Evolutionary conservation across 2,329 filamentous ascomycete species (phyloP), one percentile per base, ranked within the genome.

Genomic region (Trichoderma hamatum): DNA sequence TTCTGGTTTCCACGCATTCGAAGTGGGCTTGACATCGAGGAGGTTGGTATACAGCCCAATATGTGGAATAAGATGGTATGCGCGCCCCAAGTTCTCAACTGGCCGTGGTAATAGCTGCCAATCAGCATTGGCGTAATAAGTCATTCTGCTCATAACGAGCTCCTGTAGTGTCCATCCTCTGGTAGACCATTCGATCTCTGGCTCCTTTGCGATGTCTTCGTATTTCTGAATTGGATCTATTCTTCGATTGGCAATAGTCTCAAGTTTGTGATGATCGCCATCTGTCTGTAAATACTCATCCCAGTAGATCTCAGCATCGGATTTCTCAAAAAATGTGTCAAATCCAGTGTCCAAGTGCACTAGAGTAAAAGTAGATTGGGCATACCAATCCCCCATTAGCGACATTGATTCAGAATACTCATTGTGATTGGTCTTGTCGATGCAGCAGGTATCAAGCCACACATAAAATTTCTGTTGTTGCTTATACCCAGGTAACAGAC

Each of bases 351-450:
- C 68, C 43, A 69, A 28, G 36, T 69, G 68, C 21, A 69, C 68
- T 19, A 69, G 24, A 0, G 61, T 67, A 54, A 67, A 69, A 3
- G 61, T 43, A n/a, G 68, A 56, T 9, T 69, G 54, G 6, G 68
- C 68, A 34, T 69, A 69, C 68, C 68, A 69, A 14, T 69, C 68
- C 2, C 68, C 68, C 68, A 69, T 69, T 7, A 69, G 68, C 14
- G 68, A 69, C 34, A 69, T 58, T 26, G 68, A 67, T 26, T 69
- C 62, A 19, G 68, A 69, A 3, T 67, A 43, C 46, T 69, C 68
- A 19, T 58, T 65, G 19, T 58, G 43, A 24, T 69, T 69, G 39
- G 39, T 43, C 55, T 67, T 69, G 54, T 69, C 62, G 30, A 69
- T 69, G 32, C 68, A 70, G 24, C 66, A 67, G 19, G 58, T 69